These are phyloP conservation scores for Sarcodon aspratus DNA, from an alignment of 768 basidiomycete genomes.

Conservation along the genomic window DNA sequence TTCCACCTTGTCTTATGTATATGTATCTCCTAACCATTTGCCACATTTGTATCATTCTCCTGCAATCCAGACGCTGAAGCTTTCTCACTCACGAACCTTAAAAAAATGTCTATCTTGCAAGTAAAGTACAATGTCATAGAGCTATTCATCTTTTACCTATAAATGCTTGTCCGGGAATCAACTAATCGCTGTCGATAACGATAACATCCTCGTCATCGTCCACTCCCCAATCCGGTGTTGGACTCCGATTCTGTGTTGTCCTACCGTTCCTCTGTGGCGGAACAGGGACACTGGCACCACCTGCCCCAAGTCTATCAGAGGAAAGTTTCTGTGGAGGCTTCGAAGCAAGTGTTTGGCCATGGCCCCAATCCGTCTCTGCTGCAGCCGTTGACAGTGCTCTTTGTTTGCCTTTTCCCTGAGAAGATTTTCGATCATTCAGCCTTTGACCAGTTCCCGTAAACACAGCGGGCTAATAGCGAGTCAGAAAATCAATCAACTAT, in stretches of 20 bases:
- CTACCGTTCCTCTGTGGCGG: conserved; percentile 26
- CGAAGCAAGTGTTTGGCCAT: conserved; percentile 40
- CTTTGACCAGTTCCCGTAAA: conserved; percentile 64
- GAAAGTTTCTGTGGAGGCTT: conserved; percentile 23
- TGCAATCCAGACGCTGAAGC: no score
- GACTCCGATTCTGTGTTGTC: conserved; percentile 38
- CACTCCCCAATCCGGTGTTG: conserved; percentile 66
- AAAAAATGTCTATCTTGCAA: no score
- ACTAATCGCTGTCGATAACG: conserved; percentile 71
- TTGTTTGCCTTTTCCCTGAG: conserved; percentile 41
- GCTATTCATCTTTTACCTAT: no score
- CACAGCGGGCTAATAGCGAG: conserved; percentile 25
- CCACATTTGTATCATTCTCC: no score
- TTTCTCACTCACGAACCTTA: no score
- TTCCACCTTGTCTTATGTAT: no score
- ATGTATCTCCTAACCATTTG: no score
- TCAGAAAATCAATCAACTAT: not conserved
- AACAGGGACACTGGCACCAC: conserved; percentile 40
- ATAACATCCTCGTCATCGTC: conserved; percentile 72
- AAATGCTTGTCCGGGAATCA: not conserved
- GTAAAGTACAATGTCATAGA: no score
- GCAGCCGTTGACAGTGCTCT: conserved; percentile 15
- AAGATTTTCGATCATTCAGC: conserved; percentile 39
- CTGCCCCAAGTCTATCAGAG: conserved; percentile 31
- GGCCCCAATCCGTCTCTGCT: conserved; percentile 16